Percentiles rank a stretch among this genome's conserved stretches.
Evolutionary conservation across 2,329 filamentous ascomycete species (phyloP).

Genomic region (Pseudogymnoascus sp.): DNA sequence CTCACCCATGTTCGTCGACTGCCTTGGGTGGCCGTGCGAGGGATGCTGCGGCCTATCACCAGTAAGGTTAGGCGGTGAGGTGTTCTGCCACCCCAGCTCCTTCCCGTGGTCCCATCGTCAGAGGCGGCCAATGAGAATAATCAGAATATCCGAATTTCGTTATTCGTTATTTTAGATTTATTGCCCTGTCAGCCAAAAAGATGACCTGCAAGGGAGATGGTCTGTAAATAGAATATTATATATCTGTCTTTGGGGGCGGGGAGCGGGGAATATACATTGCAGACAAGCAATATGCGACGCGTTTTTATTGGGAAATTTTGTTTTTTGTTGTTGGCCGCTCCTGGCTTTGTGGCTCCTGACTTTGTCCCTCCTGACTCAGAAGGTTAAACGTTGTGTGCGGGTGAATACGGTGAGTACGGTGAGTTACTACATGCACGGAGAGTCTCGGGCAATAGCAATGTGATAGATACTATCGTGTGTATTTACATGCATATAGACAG

Average conservation of each 20-base stretch:
- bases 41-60: background rate
- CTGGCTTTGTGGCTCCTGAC: background rate
- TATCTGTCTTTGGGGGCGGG: conserved; percentile 2
- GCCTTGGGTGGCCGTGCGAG: conserved; percentile 5
- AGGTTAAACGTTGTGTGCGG: background rate
- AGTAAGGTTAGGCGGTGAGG: conserved; percentile 1
- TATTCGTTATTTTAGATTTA: background rate
- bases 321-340: background rate
- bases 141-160: background rate
- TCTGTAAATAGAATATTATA: background rate
- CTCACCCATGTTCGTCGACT: background rate
- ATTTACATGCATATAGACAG: background rate
- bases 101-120: background rate
- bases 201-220: background rate
- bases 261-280: background rate
- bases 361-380: conserved; percentile 4
- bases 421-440: background rate
- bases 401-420: background rate
- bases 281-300: conserved; percentile 5
- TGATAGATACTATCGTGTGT: background rate
- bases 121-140: conserved; percentile 1
- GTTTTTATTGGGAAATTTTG: background rate
- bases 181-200: background rate
- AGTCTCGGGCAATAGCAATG: background rate
- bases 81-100: conserved; percentile 3